Percentiles rank a stretch among this genome's conserved stretches.
phyloP scores from a whole-genome alignment of 441 rosid species.

The Eruca vesicaria region DNA sequence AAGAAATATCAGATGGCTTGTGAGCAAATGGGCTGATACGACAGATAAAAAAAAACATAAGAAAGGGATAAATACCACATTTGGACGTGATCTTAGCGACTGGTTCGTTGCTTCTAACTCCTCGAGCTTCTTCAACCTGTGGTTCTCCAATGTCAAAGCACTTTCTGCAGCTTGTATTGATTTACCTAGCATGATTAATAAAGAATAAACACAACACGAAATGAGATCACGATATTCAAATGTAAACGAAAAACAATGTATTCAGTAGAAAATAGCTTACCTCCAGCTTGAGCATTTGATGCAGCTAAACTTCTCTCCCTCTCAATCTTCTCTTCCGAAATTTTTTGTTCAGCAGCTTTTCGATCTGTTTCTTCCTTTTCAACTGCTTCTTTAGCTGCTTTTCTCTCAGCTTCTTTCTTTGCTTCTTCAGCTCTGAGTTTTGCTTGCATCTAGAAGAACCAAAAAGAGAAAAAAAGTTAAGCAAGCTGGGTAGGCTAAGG shows the following conservation, averaged over 20 bases:
- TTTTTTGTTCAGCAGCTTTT: constrained; percentile 38
- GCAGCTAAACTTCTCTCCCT: constrained; percentile 20
- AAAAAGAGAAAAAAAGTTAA: not conserved
- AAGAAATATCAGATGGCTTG: constrained; percentile 12
- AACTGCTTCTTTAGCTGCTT: constrained; percentile 65
- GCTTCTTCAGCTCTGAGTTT: constrained; percentile 25
- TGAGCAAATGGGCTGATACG: constrained; percentile 9
- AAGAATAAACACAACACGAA: constrained; percentile 7
- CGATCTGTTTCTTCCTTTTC: constrained; percentile 58
- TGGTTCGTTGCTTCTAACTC: constrained; percentile 53
- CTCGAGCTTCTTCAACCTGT: constrained; percentile 59
- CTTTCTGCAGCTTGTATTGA: constrained; percentile 60
- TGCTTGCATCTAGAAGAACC: constrained; percentile 3
- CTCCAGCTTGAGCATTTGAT: constrained; percentile 36
- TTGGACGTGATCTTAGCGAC: constrained; percentile 42
- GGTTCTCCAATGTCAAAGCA: constrained; percentile 64
- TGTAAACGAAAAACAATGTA: not conserved
- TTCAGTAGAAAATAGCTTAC: constrained; percentile 36
- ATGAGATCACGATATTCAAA: constrained; percentile 5
- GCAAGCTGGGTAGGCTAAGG: not conserved
- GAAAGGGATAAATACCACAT: constrained; percentile 41
- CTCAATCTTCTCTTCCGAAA: constrained; percentile 34
- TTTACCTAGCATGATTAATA: constrained; percentile 43
- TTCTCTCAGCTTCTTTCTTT: constrained; percentile 52
- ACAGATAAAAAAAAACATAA: not conserved